Percentiles rank a stretch among this genome's conserved stretches.
Evolutionary conservation across 768 basidiomycete species (phyloP).

Genomic region (Boletus edulis): DNA sequence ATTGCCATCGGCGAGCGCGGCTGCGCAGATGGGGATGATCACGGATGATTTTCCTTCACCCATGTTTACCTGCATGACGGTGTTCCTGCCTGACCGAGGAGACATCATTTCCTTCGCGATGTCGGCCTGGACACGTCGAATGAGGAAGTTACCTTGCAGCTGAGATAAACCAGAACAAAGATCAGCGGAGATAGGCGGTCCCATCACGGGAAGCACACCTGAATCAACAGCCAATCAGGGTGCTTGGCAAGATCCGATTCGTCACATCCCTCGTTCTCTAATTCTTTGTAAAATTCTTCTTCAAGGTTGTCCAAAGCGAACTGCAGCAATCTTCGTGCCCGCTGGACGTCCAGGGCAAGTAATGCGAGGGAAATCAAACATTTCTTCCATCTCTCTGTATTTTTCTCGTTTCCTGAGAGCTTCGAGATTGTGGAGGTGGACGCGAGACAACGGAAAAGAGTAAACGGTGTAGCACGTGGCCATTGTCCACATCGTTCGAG

Average conservation of each 20-base stretch:
- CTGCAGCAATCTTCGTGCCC: too few relatives aligned
- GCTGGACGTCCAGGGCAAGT: background rate
- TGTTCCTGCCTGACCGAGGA: too few relatives aligned
- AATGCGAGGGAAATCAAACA: background rate
- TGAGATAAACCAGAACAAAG: background rate
- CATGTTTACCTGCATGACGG: too few relatives aligned
- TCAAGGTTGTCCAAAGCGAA: background rate
- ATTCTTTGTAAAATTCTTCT: background rate
- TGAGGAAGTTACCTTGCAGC: background rate
- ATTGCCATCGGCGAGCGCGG: too few relatives aligned
- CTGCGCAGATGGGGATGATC: too few relatives aligned
- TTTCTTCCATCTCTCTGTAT: background rate
- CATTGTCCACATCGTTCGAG: background rate
- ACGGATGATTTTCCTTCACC: too few relatives aligned
- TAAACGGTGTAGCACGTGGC: background rate
- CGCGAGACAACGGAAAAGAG: background rate
- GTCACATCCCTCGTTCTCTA: background rate
- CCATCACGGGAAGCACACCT: background rate
- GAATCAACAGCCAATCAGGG: background rate
- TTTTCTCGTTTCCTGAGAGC: too few relatives aligned
- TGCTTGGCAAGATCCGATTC: background rate
- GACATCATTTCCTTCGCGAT: too few relatives aligned
- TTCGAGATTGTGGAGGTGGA: background rate
- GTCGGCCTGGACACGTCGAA: background rate
- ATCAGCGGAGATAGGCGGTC: background rate